Percentiles rank a stretch among this genome's conserved stretches.
phyloP scores from a whole-genome alignment of 768 basidiomycete species.

The Mycena filopes region DNA sequence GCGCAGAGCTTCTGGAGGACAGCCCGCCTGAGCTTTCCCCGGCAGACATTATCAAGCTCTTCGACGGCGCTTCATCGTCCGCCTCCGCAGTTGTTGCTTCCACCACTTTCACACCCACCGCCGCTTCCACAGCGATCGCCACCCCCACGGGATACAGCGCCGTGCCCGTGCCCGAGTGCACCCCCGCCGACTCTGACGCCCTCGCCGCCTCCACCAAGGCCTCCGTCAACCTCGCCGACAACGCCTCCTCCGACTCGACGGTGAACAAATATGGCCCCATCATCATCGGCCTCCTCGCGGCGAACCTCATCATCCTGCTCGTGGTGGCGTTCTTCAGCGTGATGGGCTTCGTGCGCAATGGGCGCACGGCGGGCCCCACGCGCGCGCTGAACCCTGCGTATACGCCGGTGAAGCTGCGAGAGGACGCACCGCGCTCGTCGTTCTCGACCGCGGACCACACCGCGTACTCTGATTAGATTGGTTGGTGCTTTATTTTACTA shows the following conservation, averaged over 20 bases:
- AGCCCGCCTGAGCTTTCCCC: conserved; percentile 43
- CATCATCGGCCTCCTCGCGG: conserved; percentile 40
- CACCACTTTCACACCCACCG: not conserved
- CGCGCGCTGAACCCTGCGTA: conserved; percentile 20
- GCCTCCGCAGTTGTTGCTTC: not conserved
- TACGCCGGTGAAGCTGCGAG: conserved; percentile 28
- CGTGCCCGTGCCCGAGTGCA: not conserved
- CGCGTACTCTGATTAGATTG: conserved; percentile 10
- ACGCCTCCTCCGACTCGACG: conserved; percentile 18
- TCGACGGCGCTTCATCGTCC: conserved; percentile 20
- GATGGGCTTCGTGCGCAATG: conserved; percentile 40
- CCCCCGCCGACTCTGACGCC: conserved; percentile 5
- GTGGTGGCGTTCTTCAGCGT: conserved; percentile 34
- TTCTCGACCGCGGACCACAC: conserved; percentile 8
- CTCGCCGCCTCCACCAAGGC: conserved; percentile 8
- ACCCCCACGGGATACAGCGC: not conserved
- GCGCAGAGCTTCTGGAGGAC: conserved; percentile 38
- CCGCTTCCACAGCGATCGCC: not conserved
- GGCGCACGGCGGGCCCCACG: conserved; percentile 26
- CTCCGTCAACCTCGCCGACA: conserved; percentile 23
- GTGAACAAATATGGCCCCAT: conserved; percentile 40
- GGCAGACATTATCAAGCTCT: conserved; percentile 33
- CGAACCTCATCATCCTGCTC: conserved; percentile 42
- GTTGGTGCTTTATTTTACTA: not conserved
- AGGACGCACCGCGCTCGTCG: conserved; percentile 23